phyloP scores from a whole-genome alignment of 176 grass and related monocot genomes.

The Zoysia pacifica region DNA sequence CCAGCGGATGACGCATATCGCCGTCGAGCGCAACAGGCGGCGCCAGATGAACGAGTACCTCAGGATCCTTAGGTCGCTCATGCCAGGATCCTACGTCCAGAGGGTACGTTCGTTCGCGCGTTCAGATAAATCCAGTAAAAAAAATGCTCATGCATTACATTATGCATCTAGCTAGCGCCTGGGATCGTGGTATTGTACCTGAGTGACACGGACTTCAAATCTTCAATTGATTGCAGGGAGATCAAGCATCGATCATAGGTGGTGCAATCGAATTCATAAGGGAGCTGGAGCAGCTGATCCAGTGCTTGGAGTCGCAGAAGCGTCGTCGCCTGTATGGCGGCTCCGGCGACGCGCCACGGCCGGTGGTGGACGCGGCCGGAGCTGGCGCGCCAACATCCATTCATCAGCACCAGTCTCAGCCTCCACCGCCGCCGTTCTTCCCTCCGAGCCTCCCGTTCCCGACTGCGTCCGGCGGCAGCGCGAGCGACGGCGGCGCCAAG shows the following conservation, averaged over 20 bases:
- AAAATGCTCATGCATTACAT: too few species aligned
- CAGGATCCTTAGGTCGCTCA: constrained; percentile 63
- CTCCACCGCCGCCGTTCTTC: constrained; percentile 32
- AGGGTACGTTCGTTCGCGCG: constrained; percentile 39
- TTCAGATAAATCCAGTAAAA: too few species aligned
- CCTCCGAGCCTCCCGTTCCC: constrained; percentile 58
- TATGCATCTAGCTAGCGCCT: too few species aligned
- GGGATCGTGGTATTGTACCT: too few species aligned
- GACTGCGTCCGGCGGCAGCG: background rate
- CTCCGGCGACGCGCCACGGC: constrained; percentile 49
- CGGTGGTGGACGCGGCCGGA: constrained; percentile 39
- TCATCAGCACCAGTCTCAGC: constrained; percentile 39
- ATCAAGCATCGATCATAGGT: constrained; percentile 90
- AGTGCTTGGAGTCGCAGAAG: constrained; percentile 96
- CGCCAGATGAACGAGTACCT: constrained; percentile 93
- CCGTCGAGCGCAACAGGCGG: constrained; percentile 82
- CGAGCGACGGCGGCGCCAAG: constrained; percentile 33
- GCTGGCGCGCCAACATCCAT: background rate
- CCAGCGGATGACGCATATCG: constrained; percentile 93
- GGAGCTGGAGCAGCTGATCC: constrained; percentile 90
- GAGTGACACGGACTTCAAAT: too few species aligned
- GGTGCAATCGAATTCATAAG: constrained; percentile 96
- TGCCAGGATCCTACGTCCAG: constrained; percentile 90
- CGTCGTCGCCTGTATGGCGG: constrained; percentile 63
- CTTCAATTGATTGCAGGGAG: constrained; percentile 56